These are phyloP conservation scores for Hordeum marinum DNA, from an alignment of 176 grass and related monocot species.

Conservation along the genomic window DNA sequence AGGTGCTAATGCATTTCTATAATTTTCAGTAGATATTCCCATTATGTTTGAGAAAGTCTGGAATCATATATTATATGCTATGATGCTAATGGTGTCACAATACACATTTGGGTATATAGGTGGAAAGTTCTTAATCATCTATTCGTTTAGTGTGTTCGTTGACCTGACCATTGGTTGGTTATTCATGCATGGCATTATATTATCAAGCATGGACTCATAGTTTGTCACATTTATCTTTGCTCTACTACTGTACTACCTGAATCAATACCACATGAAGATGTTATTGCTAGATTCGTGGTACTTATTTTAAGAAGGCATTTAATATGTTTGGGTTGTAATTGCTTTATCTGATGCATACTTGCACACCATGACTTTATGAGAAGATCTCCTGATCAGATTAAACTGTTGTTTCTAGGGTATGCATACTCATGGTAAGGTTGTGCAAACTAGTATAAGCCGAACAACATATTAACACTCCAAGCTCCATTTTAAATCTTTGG, in stretches of 20 bases:
- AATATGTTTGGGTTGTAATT: not conserved
- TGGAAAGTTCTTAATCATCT: not conserved
- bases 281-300: not conserved
- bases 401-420: not conserved
- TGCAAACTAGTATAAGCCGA: not conserved
- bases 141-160: not conserved
- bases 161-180: not conserved
- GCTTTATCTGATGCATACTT: not conserved
- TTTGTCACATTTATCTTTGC: not conserved
- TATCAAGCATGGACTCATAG: not conserved
- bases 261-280: not conserved
- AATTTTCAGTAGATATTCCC: not conserved
- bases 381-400: not conserved
- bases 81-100: not conserved
- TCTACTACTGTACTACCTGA: not conserved
- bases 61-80: not conserved
- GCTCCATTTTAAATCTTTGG: not conserved
- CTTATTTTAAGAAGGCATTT: not conserved
- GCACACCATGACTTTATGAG: not conserved
- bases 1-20: not conserved
- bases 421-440: not conserved
- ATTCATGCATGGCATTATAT: conserved; percentile 11
- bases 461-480: not conserved
- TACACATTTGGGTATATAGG: not conserved
- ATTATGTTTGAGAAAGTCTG: not conserved